These are phyloP conservation scores for Ceratocystis alfenasii DNA, from an alignment of 2,329 filamentous ascomycete genomes.

Conservation along the genomic window DNA sequence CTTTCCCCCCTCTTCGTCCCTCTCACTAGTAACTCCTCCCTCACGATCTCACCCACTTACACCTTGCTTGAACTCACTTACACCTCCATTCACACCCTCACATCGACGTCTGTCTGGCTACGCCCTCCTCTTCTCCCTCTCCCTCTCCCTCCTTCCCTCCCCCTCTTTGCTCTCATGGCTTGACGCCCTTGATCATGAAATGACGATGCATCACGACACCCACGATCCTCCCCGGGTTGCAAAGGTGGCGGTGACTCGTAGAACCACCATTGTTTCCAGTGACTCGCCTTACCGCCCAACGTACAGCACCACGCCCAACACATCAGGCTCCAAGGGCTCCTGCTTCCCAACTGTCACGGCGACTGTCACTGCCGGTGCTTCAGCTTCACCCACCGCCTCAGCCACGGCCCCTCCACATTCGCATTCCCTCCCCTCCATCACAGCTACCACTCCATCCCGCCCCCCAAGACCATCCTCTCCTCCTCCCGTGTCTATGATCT, in stretches of 20 bases:
- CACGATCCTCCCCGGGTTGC: slow-evolving; percentile 14
- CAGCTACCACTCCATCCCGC: background rate
- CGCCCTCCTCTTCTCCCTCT: background rate
- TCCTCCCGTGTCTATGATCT: background rate
- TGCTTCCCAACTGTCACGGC: slow-evolving; percentile 6
- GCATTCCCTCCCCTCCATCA: background rate
- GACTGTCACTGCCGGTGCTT: background rate
- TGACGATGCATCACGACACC: slow-evolving; percentile 14
- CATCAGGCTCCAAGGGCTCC: background rate
- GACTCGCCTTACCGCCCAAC: slow-evolving; percentile 17
- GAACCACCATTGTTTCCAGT: slow-evolving; percentile 17
- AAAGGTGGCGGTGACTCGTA: slow-evolving; percentile 10
- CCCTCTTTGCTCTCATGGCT: slow-evolving; percentile 11
- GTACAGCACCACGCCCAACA: slow-evolving; percentile 19
- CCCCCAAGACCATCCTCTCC: background rate
- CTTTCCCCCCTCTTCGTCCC: background rate
- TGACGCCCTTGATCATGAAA: slow-evolving; percentile 15
- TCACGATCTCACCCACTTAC: background rate
- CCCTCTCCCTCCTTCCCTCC: background rate
- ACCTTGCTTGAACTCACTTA: background rate
- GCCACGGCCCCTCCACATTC: background rate
- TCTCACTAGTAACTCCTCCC: background rate
- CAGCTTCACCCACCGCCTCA: background rate
- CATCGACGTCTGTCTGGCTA: background rate
- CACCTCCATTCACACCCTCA: background rate